Evolutionary conservation across 1,139 yeast species (phyloP).

Genomic region (Trichomonascaceae sp.): DNA sequence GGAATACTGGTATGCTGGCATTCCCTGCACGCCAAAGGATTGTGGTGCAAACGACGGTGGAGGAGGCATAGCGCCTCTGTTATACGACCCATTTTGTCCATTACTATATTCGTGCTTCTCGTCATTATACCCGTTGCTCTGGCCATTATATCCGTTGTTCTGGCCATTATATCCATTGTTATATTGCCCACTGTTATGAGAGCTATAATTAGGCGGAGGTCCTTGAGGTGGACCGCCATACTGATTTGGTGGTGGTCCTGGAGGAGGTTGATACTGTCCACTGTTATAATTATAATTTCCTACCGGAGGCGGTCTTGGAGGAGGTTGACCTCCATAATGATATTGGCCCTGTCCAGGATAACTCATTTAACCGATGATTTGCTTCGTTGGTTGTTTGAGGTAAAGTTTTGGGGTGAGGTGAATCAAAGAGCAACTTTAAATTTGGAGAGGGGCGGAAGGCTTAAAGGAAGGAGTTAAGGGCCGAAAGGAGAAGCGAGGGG

Average conservation of each 20-base stretch:
- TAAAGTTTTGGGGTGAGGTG: neutral
- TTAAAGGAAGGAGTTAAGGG: neutral
- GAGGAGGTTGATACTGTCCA: constrained; percentile 17
- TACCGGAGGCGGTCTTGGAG: constrained; percentile 20
- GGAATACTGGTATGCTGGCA: constrained; percentile 56
- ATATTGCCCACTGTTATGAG: constrained; percentile 22
- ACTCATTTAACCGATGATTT: constrained; percentile 16
- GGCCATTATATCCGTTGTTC: constrained; percentile 4
- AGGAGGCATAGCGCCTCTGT: constrained; percentile 13
- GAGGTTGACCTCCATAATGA: constrained; percentile 24
- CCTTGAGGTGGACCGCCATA: constrained; percentile 19
- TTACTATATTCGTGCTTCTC: neutral
- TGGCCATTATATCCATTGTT: constrained; percentile 16
- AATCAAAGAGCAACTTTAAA: neutral
- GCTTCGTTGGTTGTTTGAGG: neutral
- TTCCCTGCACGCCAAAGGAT: constrained; percentile 31
- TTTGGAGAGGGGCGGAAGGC: neutral
- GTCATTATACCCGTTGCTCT: constrained; percentile 7
- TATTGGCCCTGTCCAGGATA: constrained; percentile 27
- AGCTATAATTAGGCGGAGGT: constrained; percentile 17
- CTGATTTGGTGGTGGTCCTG: constrained; percentile 14
- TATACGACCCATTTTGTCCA: constrained; percentile 12
- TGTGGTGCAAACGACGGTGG: constrained; percentile 35
- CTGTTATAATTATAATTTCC: constrained; percentile 14
- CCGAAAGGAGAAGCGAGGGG: neutral